Evolutionary conservation across 225 moss, liverwort and hornwort genomes (phyloP), one percentile per base, ranked within the genome.

Genomic region (Polytrichum formosum): DNA sequence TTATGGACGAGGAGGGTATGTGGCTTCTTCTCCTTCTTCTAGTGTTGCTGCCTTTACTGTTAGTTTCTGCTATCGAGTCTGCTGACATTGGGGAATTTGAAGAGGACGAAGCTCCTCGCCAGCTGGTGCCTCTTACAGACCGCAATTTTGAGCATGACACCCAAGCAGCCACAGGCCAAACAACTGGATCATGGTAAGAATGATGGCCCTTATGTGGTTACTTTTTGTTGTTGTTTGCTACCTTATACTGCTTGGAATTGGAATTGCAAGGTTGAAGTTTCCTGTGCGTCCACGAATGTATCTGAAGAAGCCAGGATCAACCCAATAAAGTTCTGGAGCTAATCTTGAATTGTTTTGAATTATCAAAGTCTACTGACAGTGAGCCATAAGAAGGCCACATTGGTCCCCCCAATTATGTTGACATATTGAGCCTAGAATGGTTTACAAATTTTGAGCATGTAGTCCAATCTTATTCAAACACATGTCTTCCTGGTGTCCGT

Each of bases 161-260:
- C 1, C 97, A 98, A 75, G 94, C 97, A 70, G 90, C 76, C 56
- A 94, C 94, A 7, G 97, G 94, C 60, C 94, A 98, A 85, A 98
- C 97, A 18, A 90, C 92, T 55, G 97, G 94, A 74, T 76, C 81
- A 68, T 97, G 96, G 96, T 96, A 72, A 28, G 61, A 58, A 58
- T 13, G 22, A 65, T 65, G 18, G 29, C 62, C 35, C 28, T 27
- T 3, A 53, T 61, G 27, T 59, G 65, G 22, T 33, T 29, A 18
- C 27, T 72, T 23, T 67, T 35, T 9, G 35, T 35, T 35, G 35
- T 35, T 35, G 35, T 35, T 37, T 46, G 46, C 46, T 46, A 4
- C 29, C 67, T 37, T 54, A 26, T 28, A 8, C 18, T 29, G 26
- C 17, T 26, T 22, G 25, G 62, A 9, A 64, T 55, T 56, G 29